Evolutionary conservation across 805 yeast genomes (phyloP).

Genomic region (Jamesozyma hellenica): DNA sequence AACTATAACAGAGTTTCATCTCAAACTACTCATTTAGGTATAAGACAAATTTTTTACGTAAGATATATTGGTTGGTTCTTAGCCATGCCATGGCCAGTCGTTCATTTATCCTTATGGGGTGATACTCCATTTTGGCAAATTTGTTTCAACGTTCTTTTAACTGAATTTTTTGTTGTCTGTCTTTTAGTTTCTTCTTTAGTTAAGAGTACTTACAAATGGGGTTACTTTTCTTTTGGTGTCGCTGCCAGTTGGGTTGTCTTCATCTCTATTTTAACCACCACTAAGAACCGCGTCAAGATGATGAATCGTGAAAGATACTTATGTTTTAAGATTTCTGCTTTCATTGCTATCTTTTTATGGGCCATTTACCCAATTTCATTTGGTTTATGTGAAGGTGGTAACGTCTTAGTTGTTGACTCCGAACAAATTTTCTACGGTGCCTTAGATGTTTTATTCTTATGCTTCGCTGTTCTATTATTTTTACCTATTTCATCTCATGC

Average conservation of each 20-base stretch:
- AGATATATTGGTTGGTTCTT: constrained; percentile 53
- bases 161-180: constrained; percentile 36
- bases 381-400: constrained; percentile 48
- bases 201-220: constrained; percentile 42
- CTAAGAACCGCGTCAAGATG: constrained; percentile 15
- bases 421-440: constrained; percentile 53
- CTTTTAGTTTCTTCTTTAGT: constrained; percentile 37
- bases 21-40: constrained; percentile 22
- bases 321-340: constrained; percentile 11
- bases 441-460: constrained; percentile 41
- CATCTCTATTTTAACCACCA: constrained; percentile 19
- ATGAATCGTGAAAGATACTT: constrained; percentile 16
- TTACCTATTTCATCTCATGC: constrained; percentile 15
- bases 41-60: constrained; percentile 49
- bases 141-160: constrained; percentile 27
- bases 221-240: constrained; percentile 37
- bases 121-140: constrained; percentile 20
- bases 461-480: constrained; percentile 17
- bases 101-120: constrained; percentile 21
- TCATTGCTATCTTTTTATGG: constrained; percentile 33
- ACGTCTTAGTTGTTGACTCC: constrained; percentile 46
- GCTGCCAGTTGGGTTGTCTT: constrained; percentile 15
- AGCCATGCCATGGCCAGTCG: constrained; percentile 38
- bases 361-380: constrained; percentile 29
- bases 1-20: constrained; percentile 34